Evolutionary conservation across 2,329 filamentous ascomycete genomes (phyloP).

Genomic region (Ophiocordyceps unilateralis): DNA sequence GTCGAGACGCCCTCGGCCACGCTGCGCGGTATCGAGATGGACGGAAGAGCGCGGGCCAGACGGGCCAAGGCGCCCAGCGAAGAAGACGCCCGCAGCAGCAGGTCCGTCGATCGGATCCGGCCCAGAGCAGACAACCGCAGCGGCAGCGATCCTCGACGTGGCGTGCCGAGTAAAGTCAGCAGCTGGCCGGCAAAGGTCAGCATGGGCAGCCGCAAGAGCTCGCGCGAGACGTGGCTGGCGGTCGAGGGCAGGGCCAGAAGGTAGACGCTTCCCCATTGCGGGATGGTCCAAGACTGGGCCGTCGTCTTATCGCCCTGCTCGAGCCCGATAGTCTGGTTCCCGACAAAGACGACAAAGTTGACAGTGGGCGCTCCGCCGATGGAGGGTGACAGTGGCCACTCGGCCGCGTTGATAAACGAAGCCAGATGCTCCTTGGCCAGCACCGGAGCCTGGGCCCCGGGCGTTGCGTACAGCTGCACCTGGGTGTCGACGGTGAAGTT

Average conservation of each 20-base stretch:
- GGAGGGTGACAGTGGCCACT: slow-evolving; percentile 90
- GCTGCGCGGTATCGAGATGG: slow-evolving; percentile 75
- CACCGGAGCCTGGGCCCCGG: slow-evolving; percentile 43
- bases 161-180: slow-evolving; percentile 71
- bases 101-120: slow-evolving; percentile 69
- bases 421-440: slow-evolving; percentile 75
- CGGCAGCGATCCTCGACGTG: slow-evolving; percentile 66
- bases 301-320: slow-evolving; percentile 26
- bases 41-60: slow-evolving; percentile 65
- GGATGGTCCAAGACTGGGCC: slow-evolving; percentile 68
- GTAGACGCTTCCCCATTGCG: slow-evolving; percentile 75
- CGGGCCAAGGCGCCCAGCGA: slow-evolving; percentile 87
- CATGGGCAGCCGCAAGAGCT: slow-evolving; percentile 61
- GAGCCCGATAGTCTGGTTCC: slow-evolving; percentile 51
- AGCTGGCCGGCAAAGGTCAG: slow-evolving; percentile 84
- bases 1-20: slow-evolving; percentile 75
- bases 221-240: slow-evolving; percentile 36
- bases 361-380: slow-evolving; percentile 87
- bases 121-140: slow-evolving; percentile 70
- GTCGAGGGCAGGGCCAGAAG: slow-evolving; percentile 31
- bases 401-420: slow-evolving; percentile 91
- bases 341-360: slow-evolving; percentile 88
- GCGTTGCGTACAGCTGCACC: slow-evolving; percentile 78
- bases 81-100: slow-evolving; percentile 78
- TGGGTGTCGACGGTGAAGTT: slow-evolving; percentile 95